These are phyloP conservation scores for Fusarium brevicatenulatum DNA, from an alignment of 2,329 filamentous ascomycete genomes.

Conservation along the genomic window DNA sequence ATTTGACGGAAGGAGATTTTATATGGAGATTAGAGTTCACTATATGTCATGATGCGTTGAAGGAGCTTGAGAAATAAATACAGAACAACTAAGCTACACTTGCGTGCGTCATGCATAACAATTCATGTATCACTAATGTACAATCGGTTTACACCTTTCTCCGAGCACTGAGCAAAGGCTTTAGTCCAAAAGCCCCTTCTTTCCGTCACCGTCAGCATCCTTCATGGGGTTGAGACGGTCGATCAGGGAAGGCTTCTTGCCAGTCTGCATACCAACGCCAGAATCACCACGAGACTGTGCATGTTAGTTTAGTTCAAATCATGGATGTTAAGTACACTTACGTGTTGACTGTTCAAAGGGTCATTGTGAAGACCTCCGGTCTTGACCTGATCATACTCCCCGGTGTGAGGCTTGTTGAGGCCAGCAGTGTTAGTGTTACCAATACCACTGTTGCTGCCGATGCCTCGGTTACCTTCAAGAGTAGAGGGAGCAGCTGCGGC, in stretches of 20 bases:
- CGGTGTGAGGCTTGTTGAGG: constrained; percentile 7
- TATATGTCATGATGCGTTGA: not conserved
- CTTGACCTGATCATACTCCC: constrained; percentile 9
- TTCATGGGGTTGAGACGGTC: constrained; percentile 38
- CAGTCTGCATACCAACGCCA: constrained; percentile 10
- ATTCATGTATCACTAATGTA: constrained; percentile 18
- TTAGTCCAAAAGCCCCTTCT: constrained; percentile 37
- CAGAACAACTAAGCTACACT: not conserved
- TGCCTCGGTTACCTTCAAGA: not conserved
- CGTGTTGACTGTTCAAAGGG: constrained; percentile 22
- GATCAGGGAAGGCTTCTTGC: constrained; percentile 35
- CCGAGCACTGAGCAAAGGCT: accelerated
- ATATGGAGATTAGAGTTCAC: not conserved
- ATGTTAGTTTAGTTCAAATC: not conserved
- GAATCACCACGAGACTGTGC: constrained; percentile 18
- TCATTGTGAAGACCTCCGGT: constrained; percentile 31
- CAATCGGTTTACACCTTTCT: not conserved
- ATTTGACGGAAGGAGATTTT: not conserved
- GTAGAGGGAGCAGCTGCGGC: not conserved
- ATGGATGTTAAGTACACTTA: not conserved
- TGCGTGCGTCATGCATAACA: not conserved
- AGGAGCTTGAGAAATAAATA: not conserved
- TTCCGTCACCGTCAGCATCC: constrained; percentile 39
- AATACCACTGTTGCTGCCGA: not conserved
- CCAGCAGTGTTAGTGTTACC: constrained; percentile 22